phyloP scores from a whole-genome alignment of 495 filamentous ascomycete species.

The Penicillium soppii region DNA sequence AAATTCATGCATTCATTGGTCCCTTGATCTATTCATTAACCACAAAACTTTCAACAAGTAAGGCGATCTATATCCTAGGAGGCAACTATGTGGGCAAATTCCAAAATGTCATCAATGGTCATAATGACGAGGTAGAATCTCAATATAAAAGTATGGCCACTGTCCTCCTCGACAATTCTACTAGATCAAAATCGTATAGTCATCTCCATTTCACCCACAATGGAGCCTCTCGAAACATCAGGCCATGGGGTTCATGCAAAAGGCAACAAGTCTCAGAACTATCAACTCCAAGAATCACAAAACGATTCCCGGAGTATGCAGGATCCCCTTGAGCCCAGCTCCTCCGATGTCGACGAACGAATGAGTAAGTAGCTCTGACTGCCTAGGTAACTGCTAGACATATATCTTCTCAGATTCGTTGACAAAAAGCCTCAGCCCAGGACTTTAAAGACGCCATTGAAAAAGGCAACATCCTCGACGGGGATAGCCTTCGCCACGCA shows the following conservation, averaged over 20 bases:
- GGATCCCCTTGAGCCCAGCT: not conserved
- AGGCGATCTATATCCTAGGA: too few relatives aligned
- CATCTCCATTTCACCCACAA: not conserved
- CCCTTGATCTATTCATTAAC: too few relatives aligned
- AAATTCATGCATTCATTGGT: too few relatives aligned
- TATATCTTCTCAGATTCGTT: not conserved
- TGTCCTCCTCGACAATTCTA: too few relatives aligned
- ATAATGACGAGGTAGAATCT: not conserved
- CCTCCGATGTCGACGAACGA: constrained; percentile 2
- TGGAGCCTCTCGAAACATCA: not conserved
- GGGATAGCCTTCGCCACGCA: constrained; percentile 3
- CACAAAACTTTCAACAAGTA: too few relatives aligned
- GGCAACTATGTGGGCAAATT: not conserved
- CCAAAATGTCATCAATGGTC: constrained; percentile 5
- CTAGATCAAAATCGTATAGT: not conserved
- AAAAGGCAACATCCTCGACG: constrained; percentile 1
- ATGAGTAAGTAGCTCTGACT: not conserved
- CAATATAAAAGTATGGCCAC: not conserved
- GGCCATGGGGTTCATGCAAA: not conserved
- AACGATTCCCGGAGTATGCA: not conserved
- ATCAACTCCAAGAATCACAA: not conserved
- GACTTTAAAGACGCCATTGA: constrained; percentile 12
- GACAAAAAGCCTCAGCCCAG: not conserved
- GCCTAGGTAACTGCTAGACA: too few relatives aligned
- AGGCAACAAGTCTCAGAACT: not conserved